A percentile compares a stretch with the other conserved stretches of the same genome.
phyloP scores from a whole-genome alignment of 2,329 filamentous ascomycete species.

The Colletotrichum trifolii region DNA sequence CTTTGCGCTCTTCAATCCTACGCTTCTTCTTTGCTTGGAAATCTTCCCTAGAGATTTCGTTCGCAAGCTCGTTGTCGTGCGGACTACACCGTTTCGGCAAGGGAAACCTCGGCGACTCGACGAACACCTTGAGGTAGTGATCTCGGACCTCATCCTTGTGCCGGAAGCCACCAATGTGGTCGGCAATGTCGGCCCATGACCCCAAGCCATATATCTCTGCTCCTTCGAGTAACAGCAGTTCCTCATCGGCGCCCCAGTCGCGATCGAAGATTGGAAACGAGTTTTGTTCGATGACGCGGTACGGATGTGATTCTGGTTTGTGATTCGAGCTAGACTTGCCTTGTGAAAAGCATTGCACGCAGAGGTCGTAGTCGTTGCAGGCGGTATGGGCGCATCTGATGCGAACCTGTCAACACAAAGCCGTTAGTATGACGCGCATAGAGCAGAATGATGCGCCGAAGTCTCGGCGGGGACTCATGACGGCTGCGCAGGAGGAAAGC shows the following conservation, averaged over 20 bases:
- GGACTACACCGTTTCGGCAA: constrained; percentile 88
- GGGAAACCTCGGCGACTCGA: constrained; percentile 86
- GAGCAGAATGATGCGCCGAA: constrained; percentile 19
- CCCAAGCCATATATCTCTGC: constrained; percentile 96
- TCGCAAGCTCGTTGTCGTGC: constrained; percentile 80
- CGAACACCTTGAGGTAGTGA: constrained; percentile 90
- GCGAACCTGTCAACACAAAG: constrained; percentile 76
- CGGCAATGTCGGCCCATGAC: constrained; percentile 97
- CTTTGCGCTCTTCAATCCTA: constrained; percentile 90
- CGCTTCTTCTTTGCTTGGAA: constrained; percentile 95
- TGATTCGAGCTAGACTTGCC: constrained; percentile 86
- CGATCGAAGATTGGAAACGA: constrained; percentile 95
- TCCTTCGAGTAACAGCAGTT: constrained; percentile 91
- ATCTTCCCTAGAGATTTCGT: constrained; percentile 86
- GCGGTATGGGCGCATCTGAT: constrained; percentile 87
- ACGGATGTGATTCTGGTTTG: constrained; percentile 86
- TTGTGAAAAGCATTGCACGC: constrained; percentile 91
- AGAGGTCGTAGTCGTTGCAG: constrained; percentile 96
- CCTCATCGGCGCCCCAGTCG: constrained; percentile 98
- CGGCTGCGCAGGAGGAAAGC: constrained; percentile 7
- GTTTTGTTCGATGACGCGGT: constrained; percentile 96
- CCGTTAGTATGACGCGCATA: constrained; percentile 19
- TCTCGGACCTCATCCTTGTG: constrained; percentile 95
- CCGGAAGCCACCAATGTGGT: constrained; percentile 96
- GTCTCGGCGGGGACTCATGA: constrained; percentile 4